Evolutionary conservation across 148 eudicot genomes (phyloP), one percentile per base, ranked within the genome.

Genomic region (Tetragonia tetragonoides): DNA sequence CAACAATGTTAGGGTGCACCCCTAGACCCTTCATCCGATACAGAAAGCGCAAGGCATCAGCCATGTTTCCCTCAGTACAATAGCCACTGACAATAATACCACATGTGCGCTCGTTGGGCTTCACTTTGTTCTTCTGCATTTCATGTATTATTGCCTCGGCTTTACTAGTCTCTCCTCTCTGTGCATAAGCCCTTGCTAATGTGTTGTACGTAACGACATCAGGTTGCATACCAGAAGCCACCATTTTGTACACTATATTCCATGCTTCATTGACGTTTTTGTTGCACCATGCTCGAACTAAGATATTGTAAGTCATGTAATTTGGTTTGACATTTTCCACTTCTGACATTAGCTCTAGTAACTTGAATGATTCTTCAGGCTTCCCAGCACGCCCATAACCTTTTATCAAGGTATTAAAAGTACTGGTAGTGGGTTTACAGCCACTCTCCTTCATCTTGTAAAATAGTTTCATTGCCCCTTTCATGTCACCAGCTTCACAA

Each of bases 141-240:
- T 89, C 90, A 75, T 78, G 75, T 78, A 93, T 91, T 84, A 95
- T 87, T 37, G 68, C 92, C 77, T 95, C 97, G 28, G 97, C 97
- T 84, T 83, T 88, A 34, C 77, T 82, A 5, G 97, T 93, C 72
- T 93, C 92, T 59, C 93, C 91, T 38, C 66, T 89, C 63, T 85
- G 83, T 67, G 93, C 82, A 86, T 93, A 95, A 70, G 90, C 94
- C 78, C 87, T 83, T 61, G 88, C 94, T 63, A 95, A 76, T 20
- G 95, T 95, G 74, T 95, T 95, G 69, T 79, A 93, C 1, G 99
- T 95, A 56, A 95, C 94, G 74, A 83, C 92, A 87, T 95, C 94
- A 80, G 99, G 97, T 77, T 83, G 87, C 24, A 95, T 40, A 78
- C 97, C 97, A 72, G 85, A 84, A n/a, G 77, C 89, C 78, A 79